A percentile compares a stretch with the other conserved stretches of the same genome.
Conservation (phyloP, 495 filamentous ascomycete genomes). For the Lasiosphaeris hirsuta region DNA sequence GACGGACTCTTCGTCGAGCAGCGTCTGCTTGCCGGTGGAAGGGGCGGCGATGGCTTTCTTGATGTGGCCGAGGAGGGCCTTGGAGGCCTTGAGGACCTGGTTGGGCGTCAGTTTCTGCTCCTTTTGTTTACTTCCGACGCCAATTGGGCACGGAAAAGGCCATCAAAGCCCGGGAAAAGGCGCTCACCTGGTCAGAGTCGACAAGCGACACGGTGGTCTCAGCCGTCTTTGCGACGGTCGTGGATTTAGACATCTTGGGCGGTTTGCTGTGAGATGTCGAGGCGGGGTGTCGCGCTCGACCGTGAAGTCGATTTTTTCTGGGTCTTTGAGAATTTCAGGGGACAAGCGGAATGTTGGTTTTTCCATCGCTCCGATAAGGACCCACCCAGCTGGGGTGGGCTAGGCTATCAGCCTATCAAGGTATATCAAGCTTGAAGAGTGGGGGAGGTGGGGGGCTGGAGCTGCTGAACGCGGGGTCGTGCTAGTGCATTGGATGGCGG, state of each 20-base stretch:
- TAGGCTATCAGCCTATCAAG: background rate
- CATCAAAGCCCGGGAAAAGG: background rate
- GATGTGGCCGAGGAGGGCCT: slow-evolving; percentile 77
- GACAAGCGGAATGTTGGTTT: slow-evolving; percentile 16
- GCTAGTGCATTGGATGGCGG: slow-evolving; percentile 1
- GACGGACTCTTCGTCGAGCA: slow-evolving; percentile 59
- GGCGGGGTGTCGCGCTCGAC: slow-evolving; percentile 12
- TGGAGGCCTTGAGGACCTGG: slow-evolving; percentile 74
- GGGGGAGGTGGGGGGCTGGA: slow-evolving; percentile 4
- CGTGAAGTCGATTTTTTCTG: slow-evolving; percentile 17
- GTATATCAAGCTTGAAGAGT: background rate
- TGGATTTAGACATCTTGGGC: slow-evolving; percentile 29
- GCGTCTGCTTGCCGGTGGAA: slow-evolving; percentile 62
- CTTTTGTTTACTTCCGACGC: too few relatives aligned
- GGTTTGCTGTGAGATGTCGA: slow-evolving; percentile 14
- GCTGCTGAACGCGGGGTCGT: slow-evolving; percentile 1
- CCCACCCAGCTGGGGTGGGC: background rate
- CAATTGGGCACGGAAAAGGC: background rate
- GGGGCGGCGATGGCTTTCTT: slow-evolving; percentile 57
- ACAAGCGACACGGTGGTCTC: slow-evolving; percentile 37
- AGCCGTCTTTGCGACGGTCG: slow-evolving; percentile 21
- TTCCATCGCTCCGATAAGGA: slow-evolving; percentile 4
- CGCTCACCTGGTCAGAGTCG: slow-evolving; percentile 43
- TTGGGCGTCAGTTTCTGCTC: slow-evolving; percentile 1
- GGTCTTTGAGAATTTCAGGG: slow-evolving; percentile 27